Conservation (phyloP, 2,329 filamentous ascomycete genomes). For the Talaromyces sp. region DNA sequence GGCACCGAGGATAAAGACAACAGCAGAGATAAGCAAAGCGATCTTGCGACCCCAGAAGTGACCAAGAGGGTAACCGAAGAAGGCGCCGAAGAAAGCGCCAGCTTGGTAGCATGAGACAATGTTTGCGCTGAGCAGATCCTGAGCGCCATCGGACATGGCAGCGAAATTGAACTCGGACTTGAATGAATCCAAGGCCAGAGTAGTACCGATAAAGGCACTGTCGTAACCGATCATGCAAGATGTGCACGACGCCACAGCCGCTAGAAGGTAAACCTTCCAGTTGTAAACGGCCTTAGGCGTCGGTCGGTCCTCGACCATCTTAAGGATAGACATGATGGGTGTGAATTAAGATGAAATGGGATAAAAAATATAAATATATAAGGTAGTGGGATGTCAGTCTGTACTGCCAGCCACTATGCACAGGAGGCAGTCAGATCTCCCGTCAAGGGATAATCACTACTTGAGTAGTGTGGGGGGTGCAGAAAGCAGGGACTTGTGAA, state of each 20-base stretch:
- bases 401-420: constrained; percentile 9
- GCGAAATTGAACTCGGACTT: constrained; percentile 67
- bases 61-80: constrained; percentile 67
- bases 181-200: constrained; percentile 71
- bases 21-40: constrained; percentile 63
- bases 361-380: neutral
- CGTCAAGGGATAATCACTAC: constrained; percentile 7
- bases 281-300: constrained; percentile 63
- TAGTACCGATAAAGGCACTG: constrained; percentile 78
- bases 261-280: constrained; percentile 60
- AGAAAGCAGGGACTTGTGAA: neutral
- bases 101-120: constrained; percentile 83
- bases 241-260: constrained; percentile 58
- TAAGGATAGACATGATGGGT: constrained; percentile 42
- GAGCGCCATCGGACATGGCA: constrained; percentile 39
- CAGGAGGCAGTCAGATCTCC: constrained; percentile 12
- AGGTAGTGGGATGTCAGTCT: neutral
- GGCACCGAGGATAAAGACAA: constrained; percentile 70
- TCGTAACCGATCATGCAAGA: constrained; percentile 66
- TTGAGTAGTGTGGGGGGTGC: neutral
- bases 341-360: neutral
- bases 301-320: constrained; percentile 51
- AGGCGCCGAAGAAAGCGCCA: constrained; percentile 79
- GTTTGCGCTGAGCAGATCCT: constrained; percentile 67
- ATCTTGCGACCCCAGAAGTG: constrained; percentile 69